A percentile compares a stretch with the other conserved stretches of the same genome.
Conservation (phyloP, 169 alveolate species). For the Plasmodium vivax region DNA sequence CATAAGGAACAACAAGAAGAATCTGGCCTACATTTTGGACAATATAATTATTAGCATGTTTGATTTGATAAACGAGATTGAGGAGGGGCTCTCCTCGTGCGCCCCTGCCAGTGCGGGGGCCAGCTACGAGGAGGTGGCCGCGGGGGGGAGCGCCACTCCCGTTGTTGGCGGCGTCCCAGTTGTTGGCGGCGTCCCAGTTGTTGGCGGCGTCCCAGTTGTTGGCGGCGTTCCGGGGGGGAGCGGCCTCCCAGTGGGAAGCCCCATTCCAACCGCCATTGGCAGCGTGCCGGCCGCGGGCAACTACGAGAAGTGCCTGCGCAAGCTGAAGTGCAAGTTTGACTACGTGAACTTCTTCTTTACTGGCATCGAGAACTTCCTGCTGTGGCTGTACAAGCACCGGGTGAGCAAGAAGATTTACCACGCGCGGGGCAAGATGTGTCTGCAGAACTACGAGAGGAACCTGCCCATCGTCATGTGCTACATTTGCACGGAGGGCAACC, state of each 20-base stretch:
- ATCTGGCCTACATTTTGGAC: slow-evolving; percentile 45
- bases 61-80: slow-evolving; percentile 29
- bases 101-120: neutral
- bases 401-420: slow-evolving; percentile 35
- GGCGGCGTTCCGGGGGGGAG: too few relatives aligned
- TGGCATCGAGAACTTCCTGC: slow-evolving; percentile 37
- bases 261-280: too few relatives aligned
- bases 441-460: slow-evolving; percentile 54
- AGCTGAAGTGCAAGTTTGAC: slow-evolving; percentile 47
- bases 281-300: too few relatives aligned
- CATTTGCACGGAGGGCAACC: slow-evolving; percentile 72
- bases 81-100: neutral
- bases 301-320: neutral
- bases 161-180: neutral
- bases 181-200: too few relatives aligned
- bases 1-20: slow-evolving; percentile 19
- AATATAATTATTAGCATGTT: slow-evolving; percentile 50
- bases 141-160: neutral
- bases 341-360: slow-evolving; percentile 27
- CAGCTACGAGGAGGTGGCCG: neutral
- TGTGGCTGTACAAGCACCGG: slow-evolving; percentile 57
- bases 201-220: too few relatives aligned
- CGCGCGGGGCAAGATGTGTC: slow-evolving; percentile 1
- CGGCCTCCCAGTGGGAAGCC: too few relatives aligned
- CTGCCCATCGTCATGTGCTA: slow-evolving; percentile 39